Conservation (phyloP, 1,139 yeast genomes). For the Candida freyschussii region DNA sequence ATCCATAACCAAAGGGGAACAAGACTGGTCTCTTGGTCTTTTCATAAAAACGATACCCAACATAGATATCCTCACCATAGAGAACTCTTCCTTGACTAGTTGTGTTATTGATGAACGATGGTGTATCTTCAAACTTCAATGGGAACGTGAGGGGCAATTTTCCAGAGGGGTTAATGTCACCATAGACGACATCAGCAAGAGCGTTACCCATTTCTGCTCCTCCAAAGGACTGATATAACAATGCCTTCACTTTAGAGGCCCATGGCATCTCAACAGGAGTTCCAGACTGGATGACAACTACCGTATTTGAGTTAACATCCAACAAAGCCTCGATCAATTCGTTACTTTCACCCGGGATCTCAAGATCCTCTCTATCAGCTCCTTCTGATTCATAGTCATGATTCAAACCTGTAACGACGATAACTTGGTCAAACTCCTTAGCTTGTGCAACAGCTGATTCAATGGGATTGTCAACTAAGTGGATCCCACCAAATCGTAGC, state of each 20-base stretch:
- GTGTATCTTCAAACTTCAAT: constrained; percentile 36
- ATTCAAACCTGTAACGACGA: constrained; percentile 40
- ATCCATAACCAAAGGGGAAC: constrained; percentile 56
- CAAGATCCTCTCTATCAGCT: constrained; percentile 17
- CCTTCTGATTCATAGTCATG: constrained; percentile 46
- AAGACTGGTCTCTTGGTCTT: constrained; percentile 38
- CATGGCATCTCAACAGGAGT: constrained; percentile 58
- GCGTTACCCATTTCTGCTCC: constrained; percentile 44
- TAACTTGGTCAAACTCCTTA: constrained; percentile 39
- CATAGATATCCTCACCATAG: constrained; percentile 39
- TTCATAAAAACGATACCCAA: constrained; percentile 47
- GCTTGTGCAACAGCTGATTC: constrained; percentile 37
- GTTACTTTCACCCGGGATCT: constrained; percentile 45
- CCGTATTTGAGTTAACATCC: constrained; percentile 43
- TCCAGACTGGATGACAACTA: constrained; percentile 54
- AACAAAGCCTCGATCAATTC: constrained; percentile 40
- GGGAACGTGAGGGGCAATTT: constrained; percentile 58
- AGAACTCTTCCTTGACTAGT: constrained; percentile 44
- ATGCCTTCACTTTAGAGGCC: constrained; percentile 39
- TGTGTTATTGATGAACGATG: constrained; percentile 40
- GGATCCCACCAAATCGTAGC: constrained; percentile 29
- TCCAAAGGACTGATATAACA: constrained; percentile 45
- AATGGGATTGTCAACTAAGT: constrained; percentile 29
- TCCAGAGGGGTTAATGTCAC: constrained; percentile 60
- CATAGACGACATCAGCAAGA: constrained; percentile 52